Percentiles rank a stretch among this genome's conserved stretches.
These are phyloP conservation scores for Backusella liffmaniae DNA, from an alignment of 192 early-diverging fungal genomes.

Conservation along the genomic window DNA sequence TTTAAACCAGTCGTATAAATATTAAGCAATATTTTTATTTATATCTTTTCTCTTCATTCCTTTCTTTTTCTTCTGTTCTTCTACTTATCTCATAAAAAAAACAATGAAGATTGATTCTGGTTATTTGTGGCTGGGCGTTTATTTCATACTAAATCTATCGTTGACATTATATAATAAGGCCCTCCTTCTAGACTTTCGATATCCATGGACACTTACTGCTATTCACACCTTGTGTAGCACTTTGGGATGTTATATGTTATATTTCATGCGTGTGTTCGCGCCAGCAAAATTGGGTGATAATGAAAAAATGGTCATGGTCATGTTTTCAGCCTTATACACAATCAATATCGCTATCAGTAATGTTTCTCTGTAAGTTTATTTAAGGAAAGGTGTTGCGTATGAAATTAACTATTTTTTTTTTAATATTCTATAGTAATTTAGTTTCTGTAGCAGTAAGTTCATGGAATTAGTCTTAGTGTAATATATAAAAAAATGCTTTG, in stretches of 20 bases:
- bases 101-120: constrained; percentile 16
- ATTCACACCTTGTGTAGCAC: constrained; percentile 61
- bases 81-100: neutral
- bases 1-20: neutral
- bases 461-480: neutral
- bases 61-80: neutral
- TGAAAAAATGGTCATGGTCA: constrained; percentile 48
- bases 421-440: neutral
- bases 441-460: constrained; percentile 21
- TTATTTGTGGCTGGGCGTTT: constrained; percentile 45
- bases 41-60: neutral
- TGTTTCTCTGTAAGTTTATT: constrained; percentile 51
- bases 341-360: constrained; percentile 74
- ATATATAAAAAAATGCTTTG: neutral
- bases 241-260: constrained; percentile 50
- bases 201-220: constrained; percentile 73
- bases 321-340: constrained; percentile 71
- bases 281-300: constrained; percentile 36
- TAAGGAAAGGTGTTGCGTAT: neutral
- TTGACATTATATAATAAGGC: constrained; percentile 68
- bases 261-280: constrained; percentile 26
- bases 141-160: constrained; percentile 60
- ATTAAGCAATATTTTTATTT: neutral
- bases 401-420: neutral
- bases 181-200: constrained; percentile 58